A percentile compares a stretch with the other conserved stretches of the same genome.
Evolutionary conservation across 2,329 filamentous ascomycete genomes (phyloP).

Genomic region (Talaromyces verruculosus): DNA sequence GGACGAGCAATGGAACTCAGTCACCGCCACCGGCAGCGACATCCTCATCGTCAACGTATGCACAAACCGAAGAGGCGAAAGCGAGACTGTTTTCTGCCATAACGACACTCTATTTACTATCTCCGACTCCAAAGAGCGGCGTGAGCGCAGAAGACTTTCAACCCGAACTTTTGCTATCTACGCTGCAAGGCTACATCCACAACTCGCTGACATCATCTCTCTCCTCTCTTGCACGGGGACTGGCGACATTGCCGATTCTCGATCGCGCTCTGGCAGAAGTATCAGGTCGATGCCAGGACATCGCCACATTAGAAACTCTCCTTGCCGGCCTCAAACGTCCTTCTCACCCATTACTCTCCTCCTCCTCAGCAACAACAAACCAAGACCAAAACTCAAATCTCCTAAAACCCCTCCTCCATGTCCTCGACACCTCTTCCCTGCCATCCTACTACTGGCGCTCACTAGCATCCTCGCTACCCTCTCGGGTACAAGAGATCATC

Average conservation of each 20-base stretch:
- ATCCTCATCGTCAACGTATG: slow-evolving; percentile 49
- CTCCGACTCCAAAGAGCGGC: slow-evolving; percentile 59
- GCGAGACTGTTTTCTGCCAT: slow-evolving; percentile 72
- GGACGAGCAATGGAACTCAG: slow-evolving; percentile 21
- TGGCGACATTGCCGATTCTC: slow-evolving; percentile 76
- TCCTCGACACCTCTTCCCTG: slow-evolving; percentile 84
- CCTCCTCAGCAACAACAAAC: not conserved
- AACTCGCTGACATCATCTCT: slow-evolving; percentile 77
- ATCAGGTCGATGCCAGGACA: slow-evolving; percentile 80
- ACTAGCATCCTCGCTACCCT: slow-evolving; percentile 73
- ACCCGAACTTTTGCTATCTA: slow-evolving; percentile 70
- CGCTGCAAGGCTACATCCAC: slow-evolving; percentile 79
- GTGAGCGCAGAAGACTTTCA: slow-evolving; percentile 52
- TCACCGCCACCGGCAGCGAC: slow-evolving; percentile 29
- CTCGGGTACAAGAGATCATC: slow-evolving; percentile 80
- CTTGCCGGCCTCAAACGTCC: slow-evolving; percentile 69
- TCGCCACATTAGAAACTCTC: slow-evolving; percentile 81
- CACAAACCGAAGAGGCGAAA: slow-evolving; percentile 71
- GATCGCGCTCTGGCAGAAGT: slow-evolving; percentile 81
- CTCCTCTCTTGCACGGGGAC: slow-evolving; percentile 69
- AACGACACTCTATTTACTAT: slow-evolving; percentile 76
- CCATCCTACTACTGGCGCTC: slow-evolving; percentile 93
- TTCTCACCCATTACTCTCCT: slow-evolving; percentile 62
- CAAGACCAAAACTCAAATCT: slow-evolving; percentile 46
- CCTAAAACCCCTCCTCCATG: slow-evolving; percentile 68